phyloP scores from a whole-genome alignment of 306 rosid species.

The Parietaria judaica region DNA sequence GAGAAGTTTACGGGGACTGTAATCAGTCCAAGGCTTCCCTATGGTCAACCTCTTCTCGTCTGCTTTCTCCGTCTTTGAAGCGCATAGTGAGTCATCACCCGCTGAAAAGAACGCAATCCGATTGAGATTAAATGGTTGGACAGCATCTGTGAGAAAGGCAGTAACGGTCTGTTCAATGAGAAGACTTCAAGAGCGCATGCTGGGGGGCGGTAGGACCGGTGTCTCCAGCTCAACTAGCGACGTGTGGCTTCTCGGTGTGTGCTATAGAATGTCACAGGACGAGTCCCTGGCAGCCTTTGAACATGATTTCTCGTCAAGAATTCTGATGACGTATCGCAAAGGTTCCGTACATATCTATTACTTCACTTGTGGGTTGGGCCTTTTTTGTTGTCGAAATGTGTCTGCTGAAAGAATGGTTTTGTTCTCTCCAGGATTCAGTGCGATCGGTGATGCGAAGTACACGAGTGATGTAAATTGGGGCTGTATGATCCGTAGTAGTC shows the following conservation, averaged over 20 bases:
- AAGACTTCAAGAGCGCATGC: conserved; percentile 69
- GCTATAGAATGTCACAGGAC: conserved; percentile 50
- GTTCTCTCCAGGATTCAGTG: conserved; percentile 53
- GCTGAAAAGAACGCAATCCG: conserved; percentile 65
- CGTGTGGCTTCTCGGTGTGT: conserved; percentile 89
- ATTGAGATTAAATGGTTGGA: conserved; percentile 66
- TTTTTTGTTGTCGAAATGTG: neutral
- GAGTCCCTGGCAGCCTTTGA: conserved; percentile 55
- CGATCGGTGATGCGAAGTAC: conserved; percentile 70
- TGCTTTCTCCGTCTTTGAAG: conserved; percentile 61
- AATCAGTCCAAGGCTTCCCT: conserved; percentile 23
- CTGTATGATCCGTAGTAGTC: conserved; percentile 96
- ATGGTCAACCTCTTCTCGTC: conserved; percentile 81
- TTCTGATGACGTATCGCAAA: conserved; percentile 83
- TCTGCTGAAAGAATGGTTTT: conserved; percentile 10
- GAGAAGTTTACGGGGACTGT: too few relatives aligned
- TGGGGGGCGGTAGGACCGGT: conserved; percentile 64
- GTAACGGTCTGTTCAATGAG: conserved; percentile 70
- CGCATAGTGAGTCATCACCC: conserved; percentile 50
- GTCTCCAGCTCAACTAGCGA: conserved; percentile 66
- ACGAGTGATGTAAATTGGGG: conserved; percentile 96
- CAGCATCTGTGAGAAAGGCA: conserved; percentile 66
- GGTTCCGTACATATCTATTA: conserved; percentile 34
- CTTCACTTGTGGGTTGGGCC: neutral
- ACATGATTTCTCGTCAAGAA: conserved; percentile 71